Conservation (phyloP, 805 yeast species). For the Middelhovenomyces tepae region DNA sequence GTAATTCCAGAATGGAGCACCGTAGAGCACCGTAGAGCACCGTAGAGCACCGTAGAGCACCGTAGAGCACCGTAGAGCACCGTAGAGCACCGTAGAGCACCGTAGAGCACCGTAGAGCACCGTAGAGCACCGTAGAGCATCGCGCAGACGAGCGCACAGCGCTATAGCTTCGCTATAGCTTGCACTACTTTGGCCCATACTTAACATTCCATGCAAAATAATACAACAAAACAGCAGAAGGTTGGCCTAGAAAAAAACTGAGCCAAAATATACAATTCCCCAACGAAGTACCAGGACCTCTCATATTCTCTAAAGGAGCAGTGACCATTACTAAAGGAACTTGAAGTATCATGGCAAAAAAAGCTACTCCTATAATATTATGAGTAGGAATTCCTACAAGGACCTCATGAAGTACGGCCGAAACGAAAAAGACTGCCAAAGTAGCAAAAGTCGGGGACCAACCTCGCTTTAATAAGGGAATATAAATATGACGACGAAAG, state of each 20-base stretch:
- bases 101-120: no score
- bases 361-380: slow-evolving; percentile 38
- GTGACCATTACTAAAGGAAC: slow-evolving; percentile 35
- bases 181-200: slow-evolving; percentile 13
- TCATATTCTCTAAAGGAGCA: slow-evolving; percentile 33
- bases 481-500: slow-evolving; percentile 35
- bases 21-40: no score
- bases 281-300: slow-evolving; percentile 32
- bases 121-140: no score
- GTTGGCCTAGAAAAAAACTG: slow-evolving; percentile 38
- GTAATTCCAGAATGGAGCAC: no score
- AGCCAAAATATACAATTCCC: slow-evolving; percentile 43
- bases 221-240: slow-evolving; percentile 36
- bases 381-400: slow-evolving; percentile 40
- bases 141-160: no score
- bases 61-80: no score
- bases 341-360: slow-evolving; percentile 36
- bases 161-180: no score
- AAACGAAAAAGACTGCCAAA: slow-evolving; percentile 32
- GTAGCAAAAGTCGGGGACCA: slow-evolving; percentile 24
- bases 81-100: no score
- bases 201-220: slow-evolving; percentile 36
- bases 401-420: slow-evolving; percentile 39
- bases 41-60: no score
- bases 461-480: slow-evolving; percentile 32